phyloP scores from a whole-genome alignment of 2,329 filamentous ascomycete genomes.

The Karstenula rhodostoma region DNA sequence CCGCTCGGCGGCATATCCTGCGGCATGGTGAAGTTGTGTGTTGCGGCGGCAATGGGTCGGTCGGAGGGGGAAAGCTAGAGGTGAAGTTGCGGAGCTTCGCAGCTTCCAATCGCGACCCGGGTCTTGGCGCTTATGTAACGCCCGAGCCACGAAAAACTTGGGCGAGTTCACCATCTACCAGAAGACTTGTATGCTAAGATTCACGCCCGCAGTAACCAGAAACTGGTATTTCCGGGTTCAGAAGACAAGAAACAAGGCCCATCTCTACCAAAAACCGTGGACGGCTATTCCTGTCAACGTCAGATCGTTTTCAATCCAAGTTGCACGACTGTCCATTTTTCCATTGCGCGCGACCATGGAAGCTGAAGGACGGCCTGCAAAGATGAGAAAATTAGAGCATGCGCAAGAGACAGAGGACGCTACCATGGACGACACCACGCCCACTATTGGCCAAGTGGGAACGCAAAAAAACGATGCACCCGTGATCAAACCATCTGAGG shows the following conservation, averaged over 20 bases:
- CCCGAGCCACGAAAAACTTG: conserved; percentile 4
- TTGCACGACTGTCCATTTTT: not conserved
- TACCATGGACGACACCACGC: not conserved
- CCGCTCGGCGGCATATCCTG: conserved; percentile 96
- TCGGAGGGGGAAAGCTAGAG: conserved; percentile 32
- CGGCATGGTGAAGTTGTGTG: conserved; percentile 71
- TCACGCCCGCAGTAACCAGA: not conserved
- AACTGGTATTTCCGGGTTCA: not conserved
- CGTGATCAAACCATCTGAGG: not conserved
- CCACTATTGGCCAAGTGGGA: not conserved
- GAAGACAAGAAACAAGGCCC: not conserved
- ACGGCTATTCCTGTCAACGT: not conserved
- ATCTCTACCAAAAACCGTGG: not conserved
- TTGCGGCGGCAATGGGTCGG: conserved; percentile 38
- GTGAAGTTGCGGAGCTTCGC: conserved; percentile 32
- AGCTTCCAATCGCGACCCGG: conserved; percentile 29
- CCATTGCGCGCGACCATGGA: conserved; percentile 55
- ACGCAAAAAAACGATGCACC: not conserved
- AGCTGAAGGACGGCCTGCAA: conserved; percentile 62
- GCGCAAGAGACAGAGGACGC: conserved; percentile 15
- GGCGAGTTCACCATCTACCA: not conserved
- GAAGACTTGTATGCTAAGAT: not conserved
- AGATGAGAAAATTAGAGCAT: conserved; percentile 62
- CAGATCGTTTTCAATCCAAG: not conserved
- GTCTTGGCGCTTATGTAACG: conserved; percentile 32